These are phyloP conservation scores for Claviceps citrina DNA, from an alignment of 2,329 filamentous ascomycete species.

Conservation along the genomic window DNA sequence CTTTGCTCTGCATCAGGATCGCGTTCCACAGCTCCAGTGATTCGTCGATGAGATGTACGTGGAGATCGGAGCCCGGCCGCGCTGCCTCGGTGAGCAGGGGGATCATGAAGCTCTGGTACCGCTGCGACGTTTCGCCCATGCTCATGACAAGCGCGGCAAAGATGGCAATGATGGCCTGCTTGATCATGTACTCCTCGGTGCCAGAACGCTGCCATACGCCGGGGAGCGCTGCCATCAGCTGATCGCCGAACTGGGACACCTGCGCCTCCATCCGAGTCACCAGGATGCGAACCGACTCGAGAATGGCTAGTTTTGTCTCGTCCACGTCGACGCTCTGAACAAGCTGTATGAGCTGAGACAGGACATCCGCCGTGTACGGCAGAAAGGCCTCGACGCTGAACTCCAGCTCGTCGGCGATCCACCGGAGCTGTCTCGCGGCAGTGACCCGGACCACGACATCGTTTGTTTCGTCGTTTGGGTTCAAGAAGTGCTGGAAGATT, in stretches of 20 bases:
- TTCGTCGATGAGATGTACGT: constrained; percentile 79
- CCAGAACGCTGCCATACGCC: constrained; percentile 72
- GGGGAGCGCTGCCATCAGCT: constrained; percentile 67
- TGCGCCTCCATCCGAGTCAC: constrained; percentile 69
- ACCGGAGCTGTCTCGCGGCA: constrained; percentile 69
- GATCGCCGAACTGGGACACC: constrained; percentile 54
- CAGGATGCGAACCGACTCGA: constrained; percentile 71
- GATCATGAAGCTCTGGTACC: constrained; percentile 66
- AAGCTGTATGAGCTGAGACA: constrained; percentile 60
- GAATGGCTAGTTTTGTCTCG: constrained; percentile 78
- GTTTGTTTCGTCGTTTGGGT: constrained; percentile 61
- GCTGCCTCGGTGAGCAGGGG: constrained; percentile 72
- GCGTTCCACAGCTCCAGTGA: constrained; percentile 78
- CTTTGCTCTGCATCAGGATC: constrained; percentile 50
- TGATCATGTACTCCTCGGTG: constrained; percentile 73
- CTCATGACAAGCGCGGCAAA: constrained; percentile 73
- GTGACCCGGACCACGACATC: constrained; percentile 87
- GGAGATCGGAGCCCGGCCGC: constrained; percentile 56
- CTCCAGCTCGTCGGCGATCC: constrained; percentile 69
- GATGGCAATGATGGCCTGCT: constrained; percentile 80
- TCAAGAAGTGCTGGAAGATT: constrained; percentile 75
- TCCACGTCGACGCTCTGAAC: constrained; percentile 65
- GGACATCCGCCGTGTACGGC: constrained; percentile 58
- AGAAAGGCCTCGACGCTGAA: constrained; percentile 61
- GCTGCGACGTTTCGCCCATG: constrained; percentile 61